Conservation (phyloP, 805 yeast species). For the Peterozyma xylosa region DNA sequence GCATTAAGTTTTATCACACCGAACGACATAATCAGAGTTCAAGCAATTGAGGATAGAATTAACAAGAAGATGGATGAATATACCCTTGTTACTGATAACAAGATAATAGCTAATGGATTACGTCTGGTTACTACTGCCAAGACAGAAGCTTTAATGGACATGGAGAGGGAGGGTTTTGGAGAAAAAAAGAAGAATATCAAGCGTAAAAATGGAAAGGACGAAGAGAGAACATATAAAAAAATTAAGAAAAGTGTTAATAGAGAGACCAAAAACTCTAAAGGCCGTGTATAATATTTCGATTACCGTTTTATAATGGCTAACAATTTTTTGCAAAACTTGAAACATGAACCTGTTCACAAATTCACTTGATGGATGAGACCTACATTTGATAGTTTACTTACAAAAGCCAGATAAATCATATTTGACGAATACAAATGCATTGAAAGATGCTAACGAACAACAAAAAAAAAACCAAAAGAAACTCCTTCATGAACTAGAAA, state of each 20-base stretch:
- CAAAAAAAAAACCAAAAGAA: not conserved
- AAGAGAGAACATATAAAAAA: conserved; percentile 9
- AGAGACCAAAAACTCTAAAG: conserved; percentile 8
- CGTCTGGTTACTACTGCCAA: conserved; percentile 72
- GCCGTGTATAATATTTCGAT: not conserved
- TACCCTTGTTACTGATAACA: conserved; percentile 64
- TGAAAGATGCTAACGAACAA: conserved; percentile 1
- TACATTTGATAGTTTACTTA: too few species aligned
- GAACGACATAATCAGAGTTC: conserved; percentile 72
- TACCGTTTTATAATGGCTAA: not conserved
- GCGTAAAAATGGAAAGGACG: conserved; percentile 20
- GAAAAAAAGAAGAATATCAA: conserved; percentile 53
- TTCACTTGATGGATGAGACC: too few species aligned
- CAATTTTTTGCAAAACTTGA: too few species aligned
- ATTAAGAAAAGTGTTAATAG: conserved; percentile 11
- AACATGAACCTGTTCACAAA: too few species aligned
- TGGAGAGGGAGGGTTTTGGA: conserved; percentile 89
- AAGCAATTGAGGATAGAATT: conserved; percentile 82
- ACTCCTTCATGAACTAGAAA: conserved; percentile 24
- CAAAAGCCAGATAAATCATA: not conserved
- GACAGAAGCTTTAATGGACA: conserved; percentile 85
- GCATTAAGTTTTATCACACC: conserved; percentile 79
- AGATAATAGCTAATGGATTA: conserved; percentile 66
- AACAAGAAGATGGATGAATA: conserved; percentile 74
- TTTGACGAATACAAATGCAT: not conserved